Evolutionary conservation across 2,329 filamentous ascomycete genomes (phyloP), one percentile per base, ranked within the genome.

Genomic region (Trichoderma citrinoviride): DNA sequence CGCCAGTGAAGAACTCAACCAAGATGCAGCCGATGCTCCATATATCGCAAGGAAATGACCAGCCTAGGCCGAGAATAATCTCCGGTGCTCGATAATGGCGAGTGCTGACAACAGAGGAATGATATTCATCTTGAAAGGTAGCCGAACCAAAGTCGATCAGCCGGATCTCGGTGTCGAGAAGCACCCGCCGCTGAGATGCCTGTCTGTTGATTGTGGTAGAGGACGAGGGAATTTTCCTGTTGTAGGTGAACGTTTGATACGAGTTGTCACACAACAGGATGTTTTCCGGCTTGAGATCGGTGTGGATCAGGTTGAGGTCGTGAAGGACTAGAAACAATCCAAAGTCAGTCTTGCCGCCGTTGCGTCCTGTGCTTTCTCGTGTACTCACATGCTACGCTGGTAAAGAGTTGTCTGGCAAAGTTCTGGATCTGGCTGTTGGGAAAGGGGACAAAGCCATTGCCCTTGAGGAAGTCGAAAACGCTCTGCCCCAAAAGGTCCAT

Each of bases 381-480:
- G 19, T 46, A 87, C 92, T 83, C 81, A 96, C 92, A 99, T 65
- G 95, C 95, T 73, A 99, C 96, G 73, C 94, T 98, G n/a, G 94
- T 98, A 67, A 99, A 91, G 17, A 99, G 82, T 75, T 99, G 95
- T 56, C 94, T 88, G 54, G 95, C 95, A 82, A 99, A 98, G 75
- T 87, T 94, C 77, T 98, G 95, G 66, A 99, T 99, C 77, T 99
- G 95, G 70, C 93, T 97, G 82, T 96, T 98, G 14, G 95, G 95
- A 73, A 99, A 99, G 0, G 95, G 95, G 19, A 97, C 93, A 74
- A 99, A 99, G 69, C 87, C 86, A 74, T 98, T 98, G 73, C 90
- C 89, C 80, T 99, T 99, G 54, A 99, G 83, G 71, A 99, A 99
- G 78, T 99, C 95, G 75, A 99, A 99, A 60, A 99, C 94, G 72